These are phyloP conservation scores for Termitomyces sp. DNA, from an alignment of 768 basidiomycete species.

Conservation along the genomic window DNA sequence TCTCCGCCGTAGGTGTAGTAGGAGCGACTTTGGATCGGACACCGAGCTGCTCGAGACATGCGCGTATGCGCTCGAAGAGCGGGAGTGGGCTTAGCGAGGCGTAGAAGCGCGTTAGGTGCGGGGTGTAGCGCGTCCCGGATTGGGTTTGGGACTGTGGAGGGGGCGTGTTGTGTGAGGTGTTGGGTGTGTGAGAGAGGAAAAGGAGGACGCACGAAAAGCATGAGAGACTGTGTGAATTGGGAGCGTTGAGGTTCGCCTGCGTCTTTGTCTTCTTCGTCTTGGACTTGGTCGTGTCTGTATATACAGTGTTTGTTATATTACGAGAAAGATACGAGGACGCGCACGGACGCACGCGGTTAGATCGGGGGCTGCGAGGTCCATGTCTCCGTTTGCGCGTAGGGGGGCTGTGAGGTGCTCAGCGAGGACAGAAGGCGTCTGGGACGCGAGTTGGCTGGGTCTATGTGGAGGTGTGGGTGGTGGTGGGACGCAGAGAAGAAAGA, in stretches of 20 bases:
- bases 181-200: not conserved
- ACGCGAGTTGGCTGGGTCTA: constrained; percentile 70
- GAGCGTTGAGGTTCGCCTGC: constrained; percentile 51
- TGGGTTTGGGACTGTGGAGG: constrained; percentile 83
- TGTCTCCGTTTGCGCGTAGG: constrained; percentile 66
- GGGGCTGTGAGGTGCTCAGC: constrained; percentile 69
- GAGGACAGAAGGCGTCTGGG: constrained; percentile 45
- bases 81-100: constrained; percentile 49
- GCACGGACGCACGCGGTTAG: constrained; percentile 18
- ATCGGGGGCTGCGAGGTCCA: constrained; percentile 65
- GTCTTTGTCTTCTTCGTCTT: too few relatives aligned
- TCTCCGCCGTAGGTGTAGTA: too few relatives aligned
- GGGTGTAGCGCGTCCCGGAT: constrained; percentile 64
- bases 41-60: constrained; percentile 42
- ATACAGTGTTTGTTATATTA: too few relatives aligned
- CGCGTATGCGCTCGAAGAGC: constrained; percentile 51
- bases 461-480: too few relatives aligned
- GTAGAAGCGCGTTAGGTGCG: constrained; percentile 84
- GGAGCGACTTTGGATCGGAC: constrained; percentile 49
- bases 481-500: too few relatives aligned
- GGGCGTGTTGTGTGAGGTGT: too few relatives aligned
- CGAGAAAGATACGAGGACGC: too few relatives aligned
- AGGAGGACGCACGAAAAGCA: constrained; percentile 69
- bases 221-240: constrained; percentile 76
- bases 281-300: too few relatives aligned